Evolutionary conservation across 2,329 filamentous ascomycete genomes (phyloP).

Genomic region (Dactylonectria estremocensis): DNA sequence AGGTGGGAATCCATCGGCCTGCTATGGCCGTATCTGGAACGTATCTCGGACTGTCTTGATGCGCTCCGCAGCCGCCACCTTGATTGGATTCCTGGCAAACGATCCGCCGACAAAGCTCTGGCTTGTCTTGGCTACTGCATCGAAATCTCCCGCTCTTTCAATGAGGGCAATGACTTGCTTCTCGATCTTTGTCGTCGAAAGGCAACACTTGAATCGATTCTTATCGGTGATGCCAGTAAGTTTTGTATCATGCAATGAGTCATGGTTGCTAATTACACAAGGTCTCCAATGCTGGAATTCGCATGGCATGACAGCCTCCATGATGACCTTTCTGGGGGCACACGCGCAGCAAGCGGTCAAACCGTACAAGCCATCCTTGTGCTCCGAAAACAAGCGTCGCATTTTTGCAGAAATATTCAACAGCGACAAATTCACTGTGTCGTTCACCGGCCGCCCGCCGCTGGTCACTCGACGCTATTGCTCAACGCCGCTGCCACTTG

Average conservation of each 20-base stretch:
- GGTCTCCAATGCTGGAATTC: conserved; percentile 24
- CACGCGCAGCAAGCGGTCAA: conserved; percentile 8
- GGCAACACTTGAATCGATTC: conserved; percentile 11
- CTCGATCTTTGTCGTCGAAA: conserved; percentile 27
- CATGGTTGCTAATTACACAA: conserved; percentile 6
- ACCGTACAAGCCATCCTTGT: conserved; percentile 26
- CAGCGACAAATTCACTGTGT: conserved; percentile 56
- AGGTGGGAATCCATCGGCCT: conserved; percentile 58
- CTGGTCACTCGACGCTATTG: conserved; percentile 36
- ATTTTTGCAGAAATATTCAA: conserved; percentile 53
- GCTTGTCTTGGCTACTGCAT: conserved; percentile 24
- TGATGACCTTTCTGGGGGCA: conserved; percentile 28
- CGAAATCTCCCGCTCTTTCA: conserved; percentile 17
- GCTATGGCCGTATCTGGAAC: conserved; percentile 45
- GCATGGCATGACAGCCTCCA: conserved; percentile 23
- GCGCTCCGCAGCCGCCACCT: conserved; percentile 1
- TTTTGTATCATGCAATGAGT: neutral
- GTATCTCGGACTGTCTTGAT: conserved; percentile 17
- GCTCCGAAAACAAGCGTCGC: conserved; percentile 37
- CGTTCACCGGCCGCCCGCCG: conserved; percentile 60
- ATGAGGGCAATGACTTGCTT: conserved; percentile 27
- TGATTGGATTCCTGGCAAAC: neutral
- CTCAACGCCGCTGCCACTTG: conserved; percentile 20
- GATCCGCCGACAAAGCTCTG: neutral
- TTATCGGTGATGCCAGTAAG: conserved; percentile 34